These are phyloP conservation scores for Xylaria sp. DNA, from an alignment of 2,329 filamentous ascomycete genomes.

Conservation along the genomic window DNA sequence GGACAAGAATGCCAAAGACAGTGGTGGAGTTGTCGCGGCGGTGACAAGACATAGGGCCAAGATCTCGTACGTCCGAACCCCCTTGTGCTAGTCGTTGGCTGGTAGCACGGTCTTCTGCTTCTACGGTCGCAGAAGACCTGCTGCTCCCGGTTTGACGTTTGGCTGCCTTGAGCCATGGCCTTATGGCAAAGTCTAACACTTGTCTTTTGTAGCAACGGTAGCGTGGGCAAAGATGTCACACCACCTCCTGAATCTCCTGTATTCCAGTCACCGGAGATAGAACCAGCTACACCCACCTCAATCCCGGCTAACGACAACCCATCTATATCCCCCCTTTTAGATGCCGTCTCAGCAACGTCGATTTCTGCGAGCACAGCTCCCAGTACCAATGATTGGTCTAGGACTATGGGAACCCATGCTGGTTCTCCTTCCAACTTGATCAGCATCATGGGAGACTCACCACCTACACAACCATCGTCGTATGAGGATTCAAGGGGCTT, in stretches of 20 bases:
- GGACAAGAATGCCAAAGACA: slow-evolving; percentile 45
- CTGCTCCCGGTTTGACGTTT: slow-evolving; percentile 18
- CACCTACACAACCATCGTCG: slow-evolving; percentile 45
- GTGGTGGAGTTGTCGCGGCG: slow-evolving; percentile 43
- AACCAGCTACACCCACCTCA: slow-evolving; percentile 38
- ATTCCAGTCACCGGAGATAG: slow-evolving; percentile 39
- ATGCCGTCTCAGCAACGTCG: slow-evolving; percentile 42
- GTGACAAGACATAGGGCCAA: slow-evolving; percentile 45
- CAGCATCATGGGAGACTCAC: slow-evolving; percentile 45
- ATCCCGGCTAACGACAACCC: slow-evolving; percentile 40
- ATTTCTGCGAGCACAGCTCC: slow-evolving; percentile 42
- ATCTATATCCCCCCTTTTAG: slow-evolving; percentile 38
- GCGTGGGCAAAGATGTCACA: slow-evolving; percentile 33
- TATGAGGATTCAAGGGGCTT: slow-evolving; percentile 42
- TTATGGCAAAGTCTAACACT: slow-evolving; percentile 23
- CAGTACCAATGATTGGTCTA: slow-evolving; percentile 43
- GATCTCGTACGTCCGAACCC: slow-evolving; percentile 39
- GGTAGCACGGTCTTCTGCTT: slow-evolving; percentile 9
- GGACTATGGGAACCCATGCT: slow-evolving; percentile 38
- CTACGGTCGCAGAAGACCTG: slow-evolving; percentile 31
- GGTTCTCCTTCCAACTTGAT: slow-evolving; percentile 44
- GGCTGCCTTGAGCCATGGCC: neutral
- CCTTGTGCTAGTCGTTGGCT: slow-evolving; percentile 8
- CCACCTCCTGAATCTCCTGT: slow-evolving; percentile 37
- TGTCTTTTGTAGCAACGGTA: slow-evolving; percentile 27